These are phyloP conservation scores for Simplicillium sp. DNA, from an alignment of 2,329 filamentous ascomycete species.

Conservation along the genomic window DNA sequence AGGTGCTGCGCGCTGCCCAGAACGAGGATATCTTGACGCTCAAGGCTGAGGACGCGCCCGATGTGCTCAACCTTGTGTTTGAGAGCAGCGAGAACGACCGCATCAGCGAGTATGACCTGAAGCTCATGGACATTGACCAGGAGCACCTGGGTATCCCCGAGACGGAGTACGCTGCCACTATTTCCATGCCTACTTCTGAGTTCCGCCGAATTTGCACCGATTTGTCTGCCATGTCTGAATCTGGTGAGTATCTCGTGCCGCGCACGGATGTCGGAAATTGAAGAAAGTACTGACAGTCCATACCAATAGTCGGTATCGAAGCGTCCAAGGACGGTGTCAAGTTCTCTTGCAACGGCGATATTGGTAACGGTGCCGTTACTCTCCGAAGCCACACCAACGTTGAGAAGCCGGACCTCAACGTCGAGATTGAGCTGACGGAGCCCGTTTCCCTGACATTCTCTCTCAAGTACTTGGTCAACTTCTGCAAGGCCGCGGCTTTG, in stretches of 20 bases:
- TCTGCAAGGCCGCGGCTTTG: slow-evolving; percentile 92
- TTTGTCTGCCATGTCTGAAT: slow-evolving; percentile 85
- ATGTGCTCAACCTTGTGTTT: slow-evolving; percentile 91
- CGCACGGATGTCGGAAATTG: not conserved
- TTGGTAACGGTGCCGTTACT: slow-evolving; percentile 89
- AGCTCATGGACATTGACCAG: slow-evolving; percentile 99
- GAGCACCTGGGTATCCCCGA: slow-evolving; percentile 98
- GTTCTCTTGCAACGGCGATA: slow-evolving; percentile 88
- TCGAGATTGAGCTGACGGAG: slow-evolving; percentile 85
- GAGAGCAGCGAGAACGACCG: slow-evolving; percentile 84
- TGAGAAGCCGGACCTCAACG: slow-evolving; percentile 78
- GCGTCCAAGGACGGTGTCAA: slow-evolving; percentile 96
- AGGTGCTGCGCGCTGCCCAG: slow-evolving; percentile 90
- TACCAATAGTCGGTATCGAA: slow-evolving; percentile 72
- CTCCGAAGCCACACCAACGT: slow-evolving; percentile 81
- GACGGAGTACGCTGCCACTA: slow-evolving; percentile 92
- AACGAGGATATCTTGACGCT: slow-evolving; percentile 91
- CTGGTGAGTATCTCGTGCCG: slow-evolving; percentile 51
- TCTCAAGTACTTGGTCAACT: slow-evolving; percentile 98
- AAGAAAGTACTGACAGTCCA: slow-evolving; percentile 5
- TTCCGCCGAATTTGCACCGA: slow-evolving; percentile 95
- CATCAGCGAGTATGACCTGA: slow-evolving; percentile 97
- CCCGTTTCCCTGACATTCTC: slow-evolving; percentile 94
- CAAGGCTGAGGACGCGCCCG: slow-evolving; percentile 94
- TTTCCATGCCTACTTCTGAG: slow-evolving; percentile 79